phyloP scores from a whole-genome alignment of 805 yeast species.

The Cyberlindnera saturnus region DNA sequence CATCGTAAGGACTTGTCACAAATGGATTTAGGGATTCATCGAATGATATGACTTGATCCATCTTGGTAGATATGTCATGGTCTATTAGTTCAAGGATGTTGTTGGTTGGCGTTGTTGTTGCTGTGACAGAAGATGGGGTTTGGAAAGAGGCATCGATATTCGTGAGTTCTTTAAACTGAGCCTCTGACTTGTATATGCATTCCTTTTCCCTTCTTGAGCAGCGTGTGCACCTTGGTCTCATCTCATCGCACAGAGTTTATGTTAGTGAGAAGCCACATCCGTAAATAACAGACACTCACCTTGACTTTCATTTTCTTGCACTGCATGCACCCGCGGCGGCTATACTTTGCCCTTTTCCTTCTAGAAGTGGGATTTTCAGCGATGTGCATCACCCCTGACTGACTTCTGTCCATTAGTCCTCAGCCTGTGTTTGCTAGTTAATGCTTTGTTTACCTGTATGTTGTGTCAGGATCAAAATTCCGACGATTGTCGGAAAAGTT shows the following conservation, averaged over 20 bases:
- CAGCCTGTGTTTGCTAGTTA: constrained; percentile 38
- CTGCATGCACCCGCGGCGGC: constrained; percentile 34
- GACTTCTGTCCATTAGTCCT: constrained; percentile 21
- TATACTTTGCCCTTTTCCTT: constrained; percentile 16
- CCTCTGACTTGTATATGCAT: constrained; percentile 6
- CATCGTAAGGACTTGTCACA: constrained; percentile 2
- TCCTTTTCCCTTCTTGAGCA: constrained; percentile 4
- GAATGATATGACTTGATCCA: constrained; percentile 11
- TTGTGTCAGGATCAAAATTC: constrained; percentile 30
- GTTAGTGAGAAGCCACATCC: neutral
- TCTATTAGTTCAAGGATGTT: constrained; percentile 14
- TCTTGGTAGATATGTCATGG: constrained; percentile 14
- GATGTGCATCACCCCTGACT: neutral
- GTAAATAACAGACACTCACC: constrained; percentile 5
- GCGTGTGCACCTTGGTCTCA: constrained; percentile 11
- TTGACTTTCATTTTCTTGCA: constrained; percentile 39
- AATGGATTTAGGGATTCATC: neutral
- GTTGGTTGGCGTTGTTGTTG: neutral
- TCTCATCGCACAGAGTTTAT: constrained; percentile 13
- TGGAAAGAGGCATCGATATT: too few relatives aligned
- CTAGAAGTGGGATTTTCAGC: neutral
- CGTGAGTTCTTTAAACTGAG: neutral
- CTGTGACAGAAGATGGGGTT: too few relatives aligned
- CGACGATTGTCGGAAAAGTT: too few relatives aligned
- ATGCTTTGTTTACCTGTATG: constrained; percentile 33